These are phyloP conservation scores for Wickerhamiella sergipiensis DNA, from an alignment of 805 yeast genomes.

Conservation along the genomic window DNA sequence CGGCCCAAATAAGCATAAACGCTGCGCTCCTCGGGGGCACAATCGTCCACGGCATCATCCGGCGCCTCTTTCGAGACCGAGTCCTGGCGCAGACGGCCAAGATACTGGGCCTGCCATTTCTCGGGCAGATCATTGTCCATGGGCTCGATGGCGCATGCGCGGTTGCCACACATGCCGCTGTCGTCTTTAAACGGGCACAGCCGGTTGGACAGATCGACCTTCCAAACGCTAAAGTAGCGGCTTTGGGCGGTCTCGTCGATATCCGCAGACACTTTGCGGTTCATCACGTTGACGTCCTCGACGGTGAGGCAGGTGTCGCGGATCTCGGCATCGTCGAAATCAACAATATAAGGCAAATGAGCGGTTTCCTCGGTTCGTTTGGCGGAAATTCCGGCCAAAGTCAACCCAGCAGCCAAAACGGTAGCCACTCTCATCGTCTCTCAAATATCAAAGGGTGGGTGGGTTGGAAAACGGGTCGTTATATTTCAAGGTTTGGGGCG, in stretches of 20 bases:
- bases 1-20: slow-evolving; percentile 10
- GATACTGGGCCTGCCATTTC: slow-evolving; percentile 56
- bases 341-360: slow-evolving; percentile 1
- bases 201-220: slow-evolving; percentile 54
- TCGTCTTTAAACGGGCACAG: slow-evolving; percentile 78
- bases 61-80: slow-evolving; percentile 22
- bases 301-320: slow-evolving; percentile 16
- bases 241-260: slow-evolving; percentile 48
- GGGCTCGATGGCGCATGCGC: slow-evolving; percentile 82
- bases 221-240: slow-evolving; percentile 79
- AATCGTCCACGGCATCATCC: slow-evolving; percentile 11
- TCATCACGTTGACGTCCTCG: slow-evolving; percentile 38
- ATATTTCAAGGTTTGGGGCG: neutral
- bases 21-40: slow-evolving; percentile 13
- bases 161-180: slow-evolving; percentile 69
- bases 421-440: neutral
- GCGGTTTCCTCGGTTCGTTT: neutral
- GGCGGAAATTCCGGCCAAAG: neutral
- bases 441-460: neutral
- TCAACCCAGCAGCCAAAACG: neutral
- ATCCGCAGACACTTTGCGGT: slow-evolving; percentile 38
- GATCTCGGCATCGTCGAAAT: slow-evolving; percentile 7
- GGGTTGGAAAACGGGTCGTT: neutral
- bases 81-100: slow-evolving; percentile 38
- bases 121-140: slow-evolving; percentile 65